Evolutionary conservation across 2,329 filamentous ascomycete genomes (phyloP), one percentile per base, ranked within the genome.

Genomic region (Stenocarpella maydis): DNA sequence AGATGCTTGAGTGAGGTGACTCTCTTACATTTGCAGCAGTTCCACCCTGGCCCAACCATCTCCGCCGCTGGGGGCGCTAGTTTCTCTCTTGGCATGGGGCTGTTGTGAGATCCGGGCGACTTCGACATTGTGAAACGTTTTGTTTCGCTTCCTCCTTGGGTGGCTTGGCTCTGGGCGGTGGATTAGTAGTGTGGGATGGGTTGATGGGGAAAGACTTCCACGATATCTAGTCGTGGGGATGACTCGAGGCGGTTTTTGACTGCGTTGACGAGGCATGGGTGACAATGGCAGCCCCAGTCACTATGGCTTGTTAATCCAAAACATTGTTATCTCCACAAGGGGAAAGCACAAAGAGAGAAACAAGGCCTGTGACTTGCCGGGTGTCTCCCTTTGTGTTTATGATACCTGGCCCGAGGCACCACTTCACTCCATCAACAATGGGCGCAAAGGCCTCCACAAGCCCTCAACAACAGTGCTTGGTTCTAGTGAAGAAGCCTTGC

Each of bases 11-110:
- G n/a, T 1, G 66, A 66, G 0, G 66, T 69, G 0, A 43, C n/a
- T 4, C 5, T 21, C 24, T 61, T 39, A 12, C 69, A 69, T 24
- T 39, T 41, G 45, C 69, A 71, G n/a, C 69, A 71, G 1, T 47
- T 69, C 66, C 69, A 71, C 3, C 60, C 66, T 10, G 34, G 54
- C n/a, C n/a, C n/a, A n/a, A n/a, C n/a, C n/a, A n/a, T n/a, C n/a
- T n/a, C n/a, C n/a, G n/a, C n/a, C n/a, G n/a, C n/a, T n/a, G n/a
- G n/a, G n/a, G n/a, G n/a, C n/a, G n/a, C 19, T 19, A 19, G 4
- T 17, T 17, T n/a, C 1, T 31, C 24, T 21, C 9, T n/a, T 8
- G 4, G 24, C 2, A 5, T 45, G 26, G 10, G 26, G 19, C 39
- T 61, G 10, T 31, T 31, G 26, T 19, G 19, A 53, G 28, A 53